Percentiles rank a stretch among this genome's conserved stretches.
Conservation (phyloP, 148 eudicot species). For the Dianthus caryophyllus region DNA sequence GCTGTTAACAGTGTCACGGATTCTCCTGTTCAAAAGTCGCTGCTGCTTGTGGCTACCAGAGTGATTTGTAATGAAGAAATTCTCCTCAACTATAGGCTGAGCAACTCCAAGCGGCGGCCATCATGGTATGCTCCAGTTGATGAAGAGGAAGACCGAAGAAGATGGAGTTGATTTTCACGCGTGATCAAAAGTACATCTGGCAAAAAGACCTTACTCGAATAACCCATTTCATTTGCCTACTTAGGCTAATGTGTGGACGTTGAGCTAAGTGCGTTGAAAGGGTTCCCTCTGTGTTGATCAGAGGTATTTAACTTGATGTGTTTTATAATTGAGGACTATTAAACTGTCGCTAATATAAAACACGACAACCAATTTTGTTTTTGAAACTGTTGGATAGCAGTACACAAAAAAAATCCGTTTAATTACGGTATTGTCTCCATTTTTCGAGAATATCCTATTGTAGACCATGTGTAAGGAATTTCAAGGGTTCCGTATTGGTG, state of each 20-base stretch:
- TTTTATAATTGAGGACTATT: background rate
- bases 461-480: too few species aligned
- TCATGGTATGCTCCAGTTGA: slow-evolving; percentile 86
- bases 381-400: background rate
- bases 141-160: slow-evolving; percentile 86
- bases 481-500: too few species aligned
- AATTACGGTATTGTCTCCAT: too few species aligned
- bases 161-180: slow-evolving; percentile 56
- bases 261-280: background rate
- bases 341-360: background rate
- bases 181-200: background rate
- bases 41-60: slow-evolving; percentile 79
- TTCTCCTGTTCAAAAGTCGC: slow-evolving; percentile 53
- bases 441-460: too few species aligned
- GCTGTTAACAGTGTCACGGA: slow-evolving; percentile 33
- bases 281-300: background rate
- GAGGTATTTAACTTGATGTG: background rate
- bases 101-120: slow-evolving; percentile 74
- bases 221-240: too few species aligned
- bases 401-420: too few species aligned
- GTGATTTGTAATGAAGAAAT: slow-evolving; percentile 66
- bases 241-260: too few species aligned
- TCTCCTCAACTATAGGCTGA: slow-evolving; percentile 75
- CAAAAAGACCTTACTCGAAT: too few species aligned
- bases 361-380: background rate